Base-by-base conservation (phyloP, 768 basidiomycete genomes). In the Calocera viscosa region DNA sequence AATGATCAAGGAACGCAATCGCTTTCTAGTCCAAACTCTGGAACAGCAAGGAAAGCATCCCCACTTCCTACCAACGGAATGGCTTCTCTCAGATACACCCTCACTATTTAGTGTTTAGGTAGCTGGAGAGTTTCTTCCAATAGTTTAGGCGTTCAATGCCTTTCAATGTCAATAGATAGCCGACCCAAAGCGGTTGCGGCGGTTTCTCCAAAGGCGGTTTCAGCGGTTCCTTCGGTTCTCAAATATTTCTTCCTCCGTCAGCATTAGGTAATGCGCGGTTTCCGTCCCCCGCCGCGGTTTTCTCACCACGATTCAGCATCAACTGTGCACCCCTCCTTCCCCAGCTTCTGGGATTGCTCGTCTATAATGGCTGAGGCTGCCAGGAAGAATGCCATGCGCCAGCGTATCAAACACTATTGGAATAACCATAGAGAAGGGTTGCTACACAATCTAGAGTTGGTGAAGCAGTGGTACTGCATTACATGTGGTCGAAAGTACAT, bases 1-100 rank as follows among this genome's bases (percentile, higher is more conserved):
- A 64, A 76, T 79, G 77, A 76, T 79, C 28, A 38, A 72, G 26
- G 63, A 69, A 0, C 49, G 64, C 0, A 79, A 79, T 33, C 16
- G 66, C 26, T 68, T 73, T 22, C 32, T 69, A 8, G 17, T 74
- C 30, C 32, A 19, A 60, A 26, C 70, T 24, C 30, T 65, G 7
- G 64, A 66, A n/a, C 17, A 66, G 24, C 24, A 67, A 49, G 19
- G 39, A 26, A 32, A 60, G 53, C 24, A 60, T 32, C 53, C 53
- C 10, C 53, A 60, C 19, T 10, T 60, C 26, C 2, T 60, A 26
- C 53, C 24, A 2, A 26, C 30, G 2, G 10, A 60, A 16, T 60
- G 30, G 26, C 30, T 28, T 5, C 19, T 28, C 16, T 14, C 12
- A 10, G 49, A n/a, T 24, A 49, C 8, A 8, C 10, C 10, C 22